These are phyloP conservation scores for Ogataea dorogensis DNA, from an alignment of 805 yeast genomes.

Conservation along the genomic window DNA sequence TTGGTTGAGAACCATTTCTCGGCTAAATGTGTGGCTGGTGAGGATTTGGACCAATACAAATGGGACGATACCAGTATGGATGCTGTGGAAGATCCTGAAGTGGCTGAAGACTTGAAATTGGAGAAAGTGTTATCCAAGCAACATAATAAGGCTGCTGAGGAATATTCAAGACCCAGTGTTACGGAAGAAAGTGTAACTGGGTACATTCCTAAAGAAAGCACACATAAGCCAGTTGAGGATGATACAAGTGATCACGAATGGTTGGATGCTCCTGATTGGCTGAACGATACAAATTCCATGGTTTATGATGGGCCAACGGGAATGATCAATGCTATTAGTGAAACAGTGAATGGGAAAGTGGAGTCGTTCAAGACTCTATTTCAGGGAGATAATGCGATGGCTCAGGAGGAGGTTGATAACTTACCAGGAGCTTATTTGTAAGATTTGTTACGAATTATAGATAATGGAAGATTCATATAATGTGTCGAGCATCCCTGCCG, in stretches of 20 bases:
- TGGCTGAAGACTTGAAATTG: conserved; percentile 21
- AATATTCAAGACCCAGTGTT: conserved; percentile 32
- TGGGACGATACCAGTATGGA: conserved; percentile 13
- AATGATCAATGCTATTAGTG: conserved; percentile 61
- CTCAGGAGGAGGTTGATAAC: conserved; percentile 3
- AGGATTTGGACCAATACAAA: conserved; percentile 24
- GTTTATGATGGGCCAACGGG: conserved; percentile 69
- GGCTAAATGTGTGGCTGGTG: conserved; percentile 20
- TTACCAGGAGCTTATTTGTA: conserved; percentile 4
- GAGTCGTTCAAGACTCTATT: conserved; percentile 27
- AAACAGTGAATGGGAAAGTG: conserved; percentile 32
- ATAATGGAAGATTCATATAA: neutral
- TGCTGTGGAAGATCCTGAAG: conserved; percentile 10
- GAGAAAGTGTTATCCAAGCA: conserved; percentile 31
- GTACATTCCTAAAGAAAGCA: conserved; percentile 12
- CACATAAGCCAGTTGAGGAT: conserved; percentile 5
- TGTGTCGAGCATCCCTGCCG: conserved; percentile 3
- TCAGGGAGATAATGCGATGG: conserved; percentile 6
- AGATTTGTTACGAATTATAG: neutral
- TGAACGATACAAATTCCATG: conserved; percentile 43
- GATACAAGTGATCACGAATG: conserved; percentile 12
- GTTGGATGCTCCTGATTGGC: conserved; percentile 41
- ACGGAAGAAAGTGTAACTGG: conserved; percentile 13
- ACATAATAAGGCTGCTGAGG: conserved; percentile 37
- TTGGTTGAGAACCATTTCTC: conserved; percentile 66